Evolutionary conservation across 371 early-diverging fungal species (phyloP).

Genomic region (Mucor racemosus): DNA sequence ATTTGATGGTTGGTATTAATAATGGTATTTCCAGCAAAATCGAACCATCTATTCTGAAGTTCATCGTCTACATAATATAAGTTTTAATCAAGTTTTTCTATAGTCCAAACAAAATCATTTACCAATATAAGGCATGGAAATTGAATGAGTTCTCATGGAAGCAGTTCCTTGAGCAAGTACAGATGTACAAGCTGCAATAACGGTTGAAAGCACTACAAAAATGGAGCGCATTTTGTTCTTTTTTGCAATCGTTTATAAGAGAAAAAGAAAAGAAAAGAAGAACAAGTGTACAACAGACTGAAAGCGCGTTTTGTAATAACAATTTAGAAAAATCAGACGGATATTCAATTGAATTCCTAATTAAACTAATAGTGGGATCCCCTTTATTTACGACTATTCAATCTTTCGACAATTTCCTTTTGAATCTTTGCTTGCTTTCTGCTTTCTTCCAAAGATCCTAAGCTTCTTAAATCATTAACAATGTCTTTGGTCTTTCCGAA

Average conservation of each 20-base stretch:
- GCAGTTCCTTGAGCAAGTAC: constrained; percentile 37
- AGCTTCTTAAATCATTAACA: constrained; percentile 88
- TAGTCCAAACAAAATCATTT: neutral
- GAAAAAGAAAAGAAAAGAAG: constrained; percentile 11
- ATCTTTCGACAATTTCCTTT: constrained; percentile 71
- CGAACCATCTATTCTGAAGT: constrained; percentile 73
- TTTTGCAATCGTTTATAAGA: neutral
- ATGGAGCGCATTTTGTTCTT: constrained; percentile 29
- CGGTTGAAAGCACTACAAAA: constrained; percentile 26
- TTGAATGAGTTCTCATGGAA: constrained; percentile 66
- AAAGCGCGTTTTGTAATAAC: constrained; percentile 13
- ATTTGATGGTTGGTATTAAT: constrained; percentile 77
- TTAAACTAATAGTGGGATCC: neutral
- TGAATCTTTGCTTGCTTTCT: constrained; percentile 72
- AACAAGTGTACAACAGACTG: neutral
- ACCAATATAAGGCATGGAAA: constrained; percentile 79
- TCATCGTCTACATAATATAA: constrained; percentile 57
- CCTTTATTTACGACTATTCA: constrained; percentile 47
- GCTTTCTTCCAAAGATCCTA: constrained; percentile 72
- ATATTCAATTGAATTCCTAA: neutral
- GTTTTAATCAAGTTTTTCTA: neutral
- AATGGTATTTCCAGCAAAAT: constrained; percentile 72
- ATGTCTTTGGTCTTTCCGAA: constrained; percentile 98
- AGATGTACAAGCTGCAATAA: constrained; percentile 24
- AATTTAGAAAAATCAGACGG: neutral